Evolutionary conservation across 2,329 filamentous ascomycete genomes (phyloP).

Genomic region (Neonectria punicea): DNA sequence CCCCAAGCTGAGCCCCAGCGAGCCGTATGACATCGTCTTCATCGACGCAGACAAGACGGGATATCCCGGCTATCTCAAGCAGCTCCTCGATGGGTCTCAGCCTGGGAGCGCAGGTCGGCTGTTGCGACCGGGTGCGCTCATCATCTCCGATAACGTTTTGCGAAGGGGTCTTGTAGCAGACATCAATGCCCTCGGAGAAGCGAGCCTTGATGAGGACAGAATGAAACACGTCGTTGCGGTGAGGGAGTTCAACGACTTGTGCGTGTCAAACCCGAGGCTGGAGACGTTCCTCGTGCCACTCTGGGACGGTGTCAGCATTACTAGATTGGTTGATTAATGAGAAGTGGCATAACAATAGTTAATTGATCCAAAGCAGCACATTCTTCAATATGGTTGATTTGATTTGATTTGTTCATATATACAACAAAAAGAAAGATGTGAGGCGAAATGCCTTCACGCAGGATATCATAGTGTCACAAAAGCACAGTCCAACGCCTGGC

Average conservation of each 20-base stretch:
- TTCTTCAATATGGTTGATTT: neutral
- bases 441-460: constrained; percentile 5
- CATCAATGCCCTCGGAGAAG: constrained; percentile 36
- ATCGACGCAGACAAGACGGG: constrained; percentile 64
- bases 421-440: neutral
- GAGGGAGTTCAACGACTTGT: constrained; percentile 49
- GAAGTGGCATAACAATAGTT: neutral
- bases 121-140: constrained; percentile 59
- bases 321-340: constrained; percentile 51
- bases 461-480: constrained; percentile 22
- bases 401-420: neutral
- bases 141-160: constrained; percentile 66
- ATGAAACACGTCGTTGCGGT: constrained; percentile 42
- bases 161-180: constrained; percentile 59
- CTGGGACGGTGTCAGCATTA: constrained; percentile 56
- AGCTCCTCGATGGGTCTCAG: constrained; percentile 56
- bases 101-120: constrained; percentile 53
- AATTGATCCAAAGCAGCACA: neutral
- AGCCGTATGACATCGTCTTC: constrained; percentile 64
- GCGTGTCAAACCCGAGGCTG: constrained; percentile 48
- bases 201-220: constrained; percentile 32
- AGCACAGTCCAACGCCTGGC: neutral
- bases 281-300: constrained; percentile 55
- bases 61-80: constrained; percentile 60
- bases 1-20: constrained; percentile 42